Conservation (phyloP, 1,284 basidiomycete species). For the Cutaneotrichosporon curvatum region DNA sequence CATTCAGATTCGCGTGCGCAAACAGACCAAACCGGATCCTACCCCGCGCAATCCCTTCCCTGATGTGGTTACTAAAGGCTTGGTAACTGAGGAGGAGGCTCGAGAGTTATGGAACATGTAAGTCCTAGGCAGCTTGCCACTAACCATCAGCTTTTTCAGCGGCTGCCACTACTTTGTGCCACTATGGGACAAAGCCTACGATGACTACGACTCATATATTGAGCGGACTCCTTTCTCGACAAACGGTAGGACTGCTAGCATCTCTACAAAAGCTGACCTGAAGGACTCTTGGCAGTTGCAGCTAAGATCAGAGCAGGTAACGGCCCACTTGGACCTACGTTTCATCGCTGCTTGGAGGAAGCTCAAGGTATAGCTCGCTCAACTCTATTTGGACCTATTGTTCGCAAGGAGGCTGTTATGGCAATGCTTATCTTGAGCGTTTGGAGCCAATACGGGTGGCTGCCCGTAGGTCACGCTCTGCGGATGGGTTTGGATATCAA, state of each 20-base stretch:
- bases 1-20: conserved; percentile 59
- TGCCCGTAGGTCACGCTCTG: conserved; percentile 78
- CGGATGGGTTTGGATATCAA: conserved; percentile 90
- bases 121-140: conserved; percentile 43
- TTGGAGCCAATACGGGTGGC: conserved; percentile 90
- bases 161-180: conserved; percentile 93
- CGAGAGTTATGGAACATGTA: conserved; percentile 78
- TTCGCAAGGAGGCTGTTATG: conserved; percentile 89
- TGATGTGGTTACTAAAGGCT: conserved; percentile 50
- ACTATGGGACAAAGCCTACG: conserved; percentile 79
- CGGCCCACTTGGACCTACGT: conserved; percentile 70
- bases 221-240: conserved; percentile 83
- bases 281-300: conserved; percentile 71
- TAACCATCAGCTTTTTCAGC: conserved; percentile 71
- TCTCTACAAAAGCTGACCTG: neutral
- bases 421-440: conserved; percentile 85
- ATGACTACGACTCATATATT: conserved; percentile 80
- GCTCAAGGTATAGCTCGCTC: conserved; percentile 89
- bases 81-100: conserved; percentile 71
- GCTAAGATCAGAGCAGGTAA: conserved; percentile 84
- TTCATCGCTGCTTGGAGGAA: conserved; percentile 84
- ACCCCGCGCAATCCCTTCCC: conserved; percentile 60
- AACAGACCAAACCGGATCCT: conserved; percentile 78
- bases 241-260: conserved; percentile 27
- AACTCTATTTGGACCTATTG: conserved; percentile 82